These are phyloP conservation scores for Gaertneriomyces sp. DNA, from an alignment of 192 early-diverging fungal species.

Conservation along the genomic window DNA sequence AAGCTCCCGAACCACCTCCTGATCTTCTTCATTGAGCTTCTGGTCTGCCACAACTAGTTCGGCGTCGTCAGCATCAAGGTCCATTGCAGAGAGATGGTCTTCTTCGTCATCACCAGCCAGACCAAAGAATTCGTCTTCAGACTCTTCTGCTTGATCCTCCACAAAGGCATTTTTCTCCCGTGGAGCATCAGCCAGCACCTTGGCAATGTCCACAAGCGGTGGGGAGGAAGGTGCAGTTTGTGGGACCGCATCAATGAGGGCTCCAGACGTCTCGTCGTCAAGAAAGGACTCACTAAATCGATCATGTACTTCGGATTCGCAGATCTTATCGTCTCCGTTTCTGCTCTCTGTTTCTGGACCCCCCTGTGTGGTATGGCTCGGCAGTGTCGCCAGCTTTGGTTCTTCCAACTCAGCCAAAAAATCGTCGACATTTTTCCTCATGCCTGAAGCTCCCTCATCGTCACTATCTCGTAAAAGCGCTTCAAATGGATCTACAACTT, in stretches of 20 bases:
- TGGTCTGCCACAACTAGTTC: conserved; percentile 31
- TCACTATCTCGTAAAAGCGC: conserved; percentile 13
- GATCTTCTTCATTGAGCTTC: neutral
- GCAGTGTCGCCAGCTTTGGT: neutral
- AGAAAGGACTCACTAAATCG: neutral
- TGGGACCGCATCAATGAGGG: neutral
- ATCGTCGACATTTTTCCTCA: neutral
- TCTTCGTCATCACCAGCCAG: conserved; percentile 36
- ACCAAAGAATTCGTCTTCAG: conserved; percentile 41
- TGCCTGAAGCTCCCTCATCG: conserved; percentile 2
- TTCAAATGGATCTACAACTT: conserved; percentile 13
- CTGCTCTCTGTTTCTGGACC: neutral
- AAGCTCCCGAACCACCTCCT: neutral
- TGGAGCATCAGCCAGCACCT: neutral
- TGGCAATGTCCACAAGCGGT: neutral
- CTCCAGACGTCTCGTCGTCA: neutral
- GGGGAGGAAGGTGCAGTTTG: neutral
- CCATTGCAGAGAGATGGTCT: conserved; percentile 10
- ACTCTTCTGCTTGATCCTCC: conserved; percentile 20
- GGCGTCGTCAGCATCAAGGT: conserved; percentile 19
- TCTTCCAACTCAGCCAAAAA: too few relatives aligned
- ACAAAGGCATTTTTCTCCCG: conserved; percentile 15
- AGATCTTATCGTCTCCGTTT: neutral
- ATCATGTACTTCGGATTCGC: neutral
- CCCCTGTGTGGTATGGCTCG: neutral